Evolutionary conservation across 768 basidiomycete species (phyloP).

Genomic region (Leccinum sublutescens): DNA sequence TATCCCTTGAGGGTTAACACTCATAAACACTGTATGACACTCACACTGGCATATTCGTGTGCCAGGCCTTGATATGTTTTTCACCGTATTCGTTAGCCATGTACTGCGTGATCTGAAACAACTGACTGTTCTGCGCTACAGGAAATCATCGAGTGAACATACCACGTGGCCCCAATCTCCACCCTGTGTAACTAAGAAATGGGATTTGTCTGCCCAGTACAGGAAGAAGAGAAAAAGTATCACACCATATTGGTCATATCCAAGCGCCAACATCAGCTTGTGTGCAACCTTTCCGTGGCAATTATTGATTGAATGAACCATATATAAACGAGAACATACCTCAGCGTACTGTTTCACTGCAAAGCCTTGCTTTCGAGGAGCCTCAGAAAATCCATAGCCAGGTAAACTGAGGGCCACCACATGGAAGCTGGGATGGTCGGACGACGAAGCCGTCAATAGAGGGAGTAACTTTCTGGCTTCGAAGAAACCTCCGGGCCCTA

Average conservation of each 20-base stretch:
- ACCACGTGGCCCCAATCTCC: constrained; percentile 48
- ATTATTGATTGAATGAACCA: too few species aligned
- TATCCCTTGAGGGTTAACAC: not conserved
- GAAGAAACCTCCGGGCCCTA: constrained; percentile 52
- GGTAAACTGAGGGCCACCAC: constrained; percentile 60
- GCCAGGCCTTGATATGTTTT: constrained; percentile 50
- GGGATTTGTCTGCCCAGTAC: not conserved
- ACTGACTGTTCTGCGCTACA: not conserved
- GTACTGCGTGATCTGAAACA: constrained; percentile 33
- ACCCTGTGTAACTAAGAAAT: constrained; percentile 42
- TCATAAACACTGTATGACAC: constrained; percentile 9
- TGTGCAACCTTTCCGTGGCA: constrained; percentile 29
- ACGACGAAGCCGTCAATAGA: constrained; percentile 41
- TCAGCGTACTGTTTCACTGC: constrained; percentile 50
- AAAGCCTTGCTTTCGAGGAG: constrained; percentile 53
- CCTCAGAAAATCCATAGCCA: constrained; percentile 62
- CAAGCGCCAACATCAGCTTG: constrained; percentile 49
- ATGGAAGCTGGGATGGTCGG: constrained; percentile 55
- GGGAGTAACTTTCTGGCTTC: constrained; percentile 60
- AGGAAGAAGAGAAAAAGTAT: not conserved
- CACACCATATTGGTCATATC: constrained; percentile 51
- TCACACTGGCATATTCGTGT: constrained; percentile 48
- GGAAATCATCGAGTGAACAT: constrained; percentile 2
- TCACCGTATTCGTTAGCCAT: constrained; percentile 38
- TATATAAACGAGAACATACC: constrained; percentile 28